Base-by-base conservation (phyloP, 768 basidiomycete species). In the Hygrocybe punicea region DNA sequence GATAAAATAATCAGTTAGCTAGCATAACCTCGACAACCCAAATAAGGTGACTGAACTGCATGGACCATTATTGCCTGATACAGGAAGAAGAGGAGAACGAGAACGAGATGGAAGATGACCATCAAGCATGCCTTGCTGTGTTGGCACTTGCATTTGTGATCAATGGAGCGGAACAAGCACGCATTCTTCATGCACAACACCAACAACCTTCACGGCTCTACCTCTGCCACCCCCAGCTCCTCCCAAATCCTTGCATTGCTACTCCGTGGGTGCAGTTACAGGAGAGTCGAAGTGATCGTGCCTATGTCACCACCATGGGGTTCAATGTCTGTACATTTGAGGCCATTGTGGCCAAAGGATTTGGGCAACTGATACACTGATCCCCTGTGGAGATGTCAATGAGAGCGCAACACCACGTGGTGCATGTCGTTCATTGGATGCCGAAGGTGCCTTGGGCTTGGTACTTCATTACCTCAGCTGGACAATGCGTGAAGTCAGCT, bases 401-500 rank as follows among this genome's bases (percentile, higher is more conserved):
- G 14, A 24, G 1, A 3, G 16, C 14, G 63, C 16, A 42, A 21
- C 51, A 7, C 71, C 78, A 17, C 60, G 70, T 2, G 62, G 60
- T 11, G 58, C 55, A 0, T 9, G 57, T 0, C 63, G 67, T 1
- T 78, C 75, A 0, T 63, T 79, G 1, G 67, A 76, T 70, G 77
- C 71, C 19, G 67, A 65, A 19, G 76, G 78, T 4, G 77, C 69
- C 0, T 66, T 81, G 1, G 76, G 78, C 1, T 70, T 80, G 0
- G 55, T 69, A 0, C 68, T 80, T 1, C 77, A 81, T 51, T 78
- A 70, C 37, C 64, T 80, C 4, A 63, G 60, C n/a, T 81, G 78
- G 0, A 63, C 75, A 0, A 78, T 80, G 71, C 65, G 50, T 1
- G 72, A 80, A 33, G 62, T 71, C 25, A 69, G 63, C 23, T 65